Evolutionary conservation across 345 rosid genomes (phyloP).

Genomic region (Citrus unshiu): DNA sequence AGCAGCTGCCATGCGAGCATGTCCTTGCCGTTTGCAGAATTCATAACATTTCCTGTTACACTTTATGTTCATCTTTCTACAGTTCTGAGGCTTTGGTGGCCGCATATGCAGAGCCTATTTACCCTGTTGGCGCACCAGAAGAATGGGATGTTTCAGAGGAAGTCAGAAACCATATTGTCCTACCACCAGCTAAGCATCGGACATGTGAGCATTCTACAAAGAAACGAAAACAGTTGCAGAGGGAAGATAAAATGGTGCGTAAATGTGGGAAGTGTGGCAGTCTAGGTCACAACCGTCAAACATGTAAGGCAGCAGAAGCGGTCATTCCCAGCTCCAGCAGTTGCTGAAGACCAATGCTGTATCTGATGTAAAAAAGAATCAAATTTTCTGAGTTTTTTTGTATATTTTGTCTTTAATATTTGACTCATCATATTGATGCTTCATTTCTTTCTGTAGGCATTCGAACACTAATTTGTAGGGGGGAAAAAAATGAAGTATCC

Average conservation of each 20-base stretch:
- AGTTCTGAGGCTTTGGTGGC: background rate
- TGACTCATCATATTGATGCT: background rate
- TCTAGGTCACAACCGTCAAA: conserved; percentile 2
- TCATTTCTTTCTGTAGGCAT: background rate
- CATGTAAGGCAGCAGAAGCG: background rate
- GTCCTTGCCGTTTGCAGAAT: background rate
- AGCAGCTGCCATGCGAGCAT: background rate
- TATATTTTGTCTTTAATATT: background rate
- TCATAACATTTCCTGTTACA: background rate
- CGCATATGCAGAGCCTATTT: conserved; percentile 4
- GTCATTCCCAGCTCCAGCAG: background rate
- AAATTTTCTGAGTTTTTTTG: background rate
- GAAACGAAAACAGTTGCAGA: background rate
- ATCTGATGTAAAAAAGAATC: background rate
- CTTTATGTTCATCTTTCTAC: background rate
- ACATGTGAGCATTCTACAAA: background rate
- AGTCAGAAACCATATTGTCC: background rate
- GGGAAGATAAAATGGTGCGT: background rate
- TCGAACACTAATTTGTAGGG: background rate
- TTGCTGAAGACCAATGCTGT: background rate
- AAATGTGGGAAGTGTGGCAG: conserved; percentile 3
- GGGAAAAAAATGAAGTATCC: background rate
- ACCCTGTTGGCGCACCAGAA: background rate
- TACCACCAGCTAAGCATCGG: background rate
- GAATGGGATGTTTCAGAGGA: conserved; percentile 1